Conservation (phyloP, 805 yeast species). For the Millerozyma acaciae region DNA sequence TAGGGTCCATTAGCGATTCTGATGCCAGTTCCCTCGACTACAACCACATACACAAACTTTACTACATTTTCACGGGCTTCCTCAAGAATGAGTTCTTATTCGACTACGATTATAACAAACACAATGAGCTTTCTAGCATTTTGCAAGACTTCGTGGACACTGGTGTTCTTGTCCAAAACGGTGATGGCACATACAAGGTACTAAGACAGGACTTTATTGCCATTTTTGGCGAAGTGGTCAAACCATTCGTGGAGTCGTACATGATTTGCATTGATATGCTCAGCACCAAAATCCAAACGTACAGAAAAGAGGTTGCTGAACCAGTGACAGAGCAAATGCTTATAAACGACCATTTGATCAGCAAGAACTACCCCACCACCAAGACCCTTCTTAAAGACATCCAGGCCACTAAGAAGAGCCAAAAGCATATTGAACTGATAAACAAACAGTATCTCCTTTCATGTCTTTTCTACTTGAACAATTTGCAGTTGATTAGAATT, state of each 20-base stretch:
- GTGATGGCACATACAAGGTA: slow-evolving; percentile 12
- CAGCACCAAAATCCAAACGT: slow-evolving; percentile 2
- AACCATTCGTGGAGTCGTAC: slow-evolving; percentile 34
- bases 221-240: slow-evolving; percentile 25
- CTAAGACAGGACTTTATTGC: slow-evolving; percentile 20
- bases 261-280: slow-evolving; percentile 18
- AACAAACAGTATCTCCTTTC: slow-evolving; percentile 41
- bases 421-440: slow-evolving; percentile 27
- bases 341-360: slow-evolving; percentile 19
- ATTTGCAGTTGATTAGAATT: slow-evolving; percentile 31
- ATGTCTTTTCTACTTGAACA: slow-evolving; percentile 34
- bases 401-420: slow-evolving; percentile 12
- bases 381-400: slow-evolving; percentile 28
- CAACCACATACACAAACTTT: slow-evolving; percentile 20
- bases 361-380: slow-evolving; percentile 28
- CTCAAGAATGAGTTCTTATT: slow-evolving; percentile 41
- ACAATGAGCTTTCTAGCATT: slow-evolving; percentile 25
- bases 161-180: slow-evolving; percentile 11
- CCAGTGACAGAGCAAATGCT: slow-evolving; percentile 18
- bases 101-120: slow-evolving; percentile 33
- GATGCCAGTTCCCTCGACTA: slow-evolving; percentile 8
- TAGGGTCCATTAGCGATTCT: slow-evolving; percentile 9
- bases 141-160: slow-evolving; percentile 19
- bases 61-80: slow-evolving; percentile 34
- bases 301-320: not conserved